Base-by-base conservation (phyloP, 352 stramenopile species). In the Pythium insidiosum region DNA sequence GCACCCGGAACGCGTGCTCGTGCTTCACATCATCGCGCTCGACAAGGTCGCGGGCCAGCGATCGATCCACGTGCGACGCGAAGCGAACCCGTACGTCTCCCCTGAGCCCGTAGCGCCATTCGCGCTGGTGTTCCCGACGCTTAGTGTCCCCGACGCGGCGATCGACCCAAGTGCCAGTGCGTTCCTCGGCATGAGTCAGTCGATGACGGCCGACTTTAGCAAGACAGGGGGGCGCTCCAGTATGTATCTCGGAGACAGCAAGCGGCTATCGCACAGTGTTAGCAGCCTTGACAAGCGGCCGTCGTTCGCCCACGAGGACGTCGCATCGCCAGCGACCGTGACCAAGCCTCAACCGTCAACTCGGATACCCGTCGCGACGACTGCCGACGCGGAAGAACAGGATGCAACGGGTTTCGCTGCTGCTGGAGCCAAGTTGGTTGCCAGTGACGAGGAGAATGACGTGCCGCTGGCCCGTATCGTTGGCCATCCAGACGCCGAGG, bases 61-160 rank as follows among this genome's bases (percentile, higher is more conserved):
- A 47, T 57, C 58, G 21, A 86, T 91, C 48, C 71, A 88, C 49
- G 73, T 91, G 39, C 75, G 68, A 1, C 75, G 70, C 0, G 75
- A 88, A 42, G 74, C 80, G 50, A 84, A 88, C 58, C 73, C 75
- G 24, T 86, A 88, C 53, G 74, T 91, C 21, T 91, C 79, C n/a
- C 79, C 79, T 0, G 76, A 86, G 47, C 78, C 78, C 0, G 73
- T 90, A 11, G 50, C 66, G 35, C 66, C 73, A 9, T 58, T 90
- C 49, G 73, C 50, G 0, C 49, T 88, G 23, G 78, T 90, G 29
- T 90, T 90, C 47, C 78, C 77, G 6, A 87, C 66, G 21, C 60
- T 90, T 4, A 52, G 63, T 4, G 61, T 88, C 23, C 28, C 28
- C 28, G 28, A 33, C 9, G 28, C 28, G 9, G 15, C 28, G 28